These are phyloP conservation scores for Ceratocystis harringtonii DNA, from an alignment of 2,329 filamentous ascomycete genomes.

Conservation along the genomic window DNA sequence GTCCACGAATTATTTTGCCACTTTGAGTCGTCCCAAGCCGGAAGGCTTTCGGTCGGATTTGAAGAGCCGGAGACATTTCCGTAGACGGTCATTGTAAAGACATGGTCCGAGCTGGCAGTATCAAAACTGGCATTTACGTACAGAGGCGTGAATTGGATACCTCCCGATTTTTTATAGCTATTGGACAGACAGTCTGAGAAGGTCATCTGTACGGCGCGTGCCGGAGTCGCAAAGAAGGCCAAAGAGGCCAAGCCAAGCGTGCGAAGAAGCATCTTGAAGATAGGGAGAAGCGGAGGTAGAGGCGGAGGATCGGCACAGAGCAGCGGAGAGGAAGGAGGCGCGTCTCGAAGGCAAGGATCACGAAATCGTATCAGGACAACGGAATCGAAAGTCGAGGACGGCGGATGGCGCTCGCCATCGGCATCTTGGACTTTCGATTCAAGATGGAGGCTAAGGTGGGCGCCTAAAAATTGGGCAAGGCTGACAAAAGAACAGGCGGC, in stretches of 20 bases:
- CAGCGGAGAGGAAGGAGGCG: not conserved
- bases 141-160: constrained; percentile 66
- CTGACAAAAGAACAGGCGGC: not conserved
- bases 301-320: not conserved
- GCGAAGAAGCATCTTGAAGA: constrained; percentile 23
- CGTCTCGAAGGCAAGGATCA: constrained; percentile 6
- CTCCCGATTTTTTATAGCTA: constrained; percentile 42
- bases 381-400: constrained; percentile 13
- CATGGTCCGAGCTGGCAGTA: constrained; percentile 41
- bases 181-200: constrained; percentile 73
- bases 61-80: constrained; percentile 72
- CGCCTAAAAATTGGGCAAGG: not conserved
- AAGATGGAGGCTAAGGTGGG: constrained; percentile 4
- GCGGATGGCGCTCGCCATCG: constrained; percentile 16
- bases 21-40: constrained; percentile 39
- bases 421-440: constrained; percentile 14
- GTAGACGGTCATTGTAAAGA: constrained; percentile 65
- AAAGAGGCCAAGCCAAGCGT: constrained; percentile 16
- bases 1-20: constrained; percentile 48
- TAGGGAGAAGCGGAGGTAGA: not conserved
- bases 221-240: constrained; percentile 29
- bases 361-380: constrained; percentile 11
- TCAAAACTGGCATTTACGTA: constrained; percentile 64
- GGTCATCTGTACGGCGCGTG: constrained; percentile 50
- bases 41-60: constrained; percentile 40